A percentile compares a stretch with the other conserved stretches of the same genome.
phyloP scores from a whole-genome alignment of 78 protist genomes.

The Chrysochromulina tobinii region DNA sequence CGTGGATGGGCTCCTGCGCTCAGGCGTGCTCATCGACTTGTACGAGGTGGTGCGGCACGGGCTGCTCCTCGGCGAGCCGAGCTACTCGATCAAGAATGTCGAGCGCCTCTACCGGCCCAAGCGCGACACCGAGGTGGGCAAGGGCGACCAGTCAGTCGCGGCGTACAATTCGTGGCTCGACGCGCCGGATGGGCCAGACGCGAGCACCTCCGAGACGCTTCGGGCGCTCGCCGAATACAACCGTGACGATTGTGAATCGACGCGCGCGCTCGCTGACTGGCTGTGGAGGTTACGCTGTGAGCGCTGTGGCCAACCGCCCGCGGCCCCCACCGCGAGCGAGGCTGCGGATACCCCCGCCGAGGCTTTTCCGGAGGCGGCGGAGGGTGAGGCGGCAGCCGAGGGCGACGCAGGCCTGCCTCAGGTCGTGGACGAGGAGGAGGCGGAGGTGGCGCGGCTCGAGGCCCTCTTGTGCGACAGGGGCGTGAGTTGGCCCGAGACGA shows the following conservation, averaged over 20 bases:
- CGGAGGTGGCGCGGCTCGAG: neutral
- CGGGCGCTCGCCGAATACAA: neutral
- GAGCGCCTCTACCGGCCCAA: neutral
- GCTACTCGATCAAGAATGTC: neutral
- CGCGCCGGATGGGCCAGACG: neutral
- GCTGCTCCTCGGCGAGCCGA: neutral
- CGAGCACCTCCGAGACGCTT: neutral
- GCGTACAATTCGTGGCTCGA: neutral
- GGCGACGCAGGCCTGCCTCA: neutral
- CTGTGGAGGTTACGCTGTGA: neutral
- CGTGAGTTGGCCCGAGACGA: neutral
- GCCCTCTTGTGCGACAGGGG: neutral
- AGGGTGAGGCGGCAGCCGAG: neutral
- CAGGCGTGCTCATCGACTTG: neutral
- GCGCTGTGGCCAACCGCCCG: neutral
- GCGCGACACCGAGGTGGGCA: neutral
- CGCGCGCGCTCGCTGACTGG: constrained; percentile 5
- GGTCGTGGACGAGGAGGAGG: neutral
- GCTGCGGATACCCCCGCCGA: neutral
- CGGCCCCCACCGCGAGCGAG: neutral
- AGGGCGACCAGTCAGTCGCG: constrained; percentile 5
- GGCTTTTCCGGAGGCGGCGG: neutral
- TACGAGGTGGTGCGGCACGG: neutral
- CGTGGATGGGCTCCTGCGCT: neutral
- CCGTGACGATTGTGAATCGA: neutral